Percentiles rank a stretch among this genome's conserved stretches.
Evolutionary conservation across 331 rosid species (phyloP).

Genomic region (Prunus yedoensis): DNA sequence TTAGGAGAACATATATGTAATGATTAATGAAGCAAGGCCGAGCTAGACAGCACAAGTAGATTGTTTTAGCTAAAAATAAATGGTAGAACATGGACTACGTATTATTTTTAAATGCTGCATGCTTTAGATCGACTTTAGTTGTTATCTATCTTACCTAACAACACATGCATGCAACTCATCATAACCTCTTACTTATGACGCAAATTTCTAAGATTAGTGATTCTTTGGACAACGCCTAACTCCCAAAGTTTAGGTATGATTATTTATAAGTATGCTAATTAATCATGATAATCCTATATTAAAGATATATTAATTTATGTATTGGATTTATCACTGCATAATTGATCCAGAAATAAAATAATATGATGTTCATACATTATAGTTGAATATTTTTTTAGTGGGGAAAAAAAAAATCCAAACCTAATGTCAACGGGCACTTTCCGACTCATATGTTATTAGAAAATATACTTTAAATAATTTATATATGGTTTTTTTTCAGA

Average conservation of each 20-base stretch:
- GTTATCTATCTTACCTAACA: constrained; percentile 10
- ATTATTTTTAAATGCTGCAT: not conserved
- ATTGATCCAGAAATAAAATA: not conserved
- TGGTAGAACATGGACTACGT: not conserved
- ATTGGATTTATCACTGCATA: not conserved
- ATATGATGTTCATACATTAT: not conserved
- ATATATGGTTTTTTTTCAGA: too few relatives aligned
- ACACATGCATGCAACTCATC: constrained; percentile 10
- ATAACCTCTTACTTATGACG: not conserved
- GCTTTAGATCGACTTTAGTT: constrained; percentile 6
- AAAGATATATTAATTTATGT: too few relatives aligned
- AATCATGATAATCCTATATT: not conserved
- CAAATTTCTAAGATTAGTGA: not conserved
- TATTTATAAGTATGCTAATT: not conserved
- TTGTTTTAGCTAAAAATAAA: not conserved
- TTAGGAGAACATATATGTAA: not conserved
- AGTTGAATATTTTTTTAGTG: too few relatives aligned
- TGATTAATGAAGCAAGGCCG: too few relatives aligned
- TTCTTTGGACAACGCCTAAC: constrained; percentile 12
- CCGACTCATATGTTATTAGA: too few relatives aligned
- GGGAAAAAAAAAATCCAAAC: not conserved
- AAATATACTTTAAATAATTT: too few relatives aligned
- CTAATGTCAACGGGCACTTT: not conserved
- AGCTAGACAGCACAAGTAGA: too few relatives aligned
- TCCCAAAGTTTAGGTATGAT: not conserved